Evolutionary conservation across 345 rosid species (phyloP).

Genomic region (Salix caprea): DNA sequence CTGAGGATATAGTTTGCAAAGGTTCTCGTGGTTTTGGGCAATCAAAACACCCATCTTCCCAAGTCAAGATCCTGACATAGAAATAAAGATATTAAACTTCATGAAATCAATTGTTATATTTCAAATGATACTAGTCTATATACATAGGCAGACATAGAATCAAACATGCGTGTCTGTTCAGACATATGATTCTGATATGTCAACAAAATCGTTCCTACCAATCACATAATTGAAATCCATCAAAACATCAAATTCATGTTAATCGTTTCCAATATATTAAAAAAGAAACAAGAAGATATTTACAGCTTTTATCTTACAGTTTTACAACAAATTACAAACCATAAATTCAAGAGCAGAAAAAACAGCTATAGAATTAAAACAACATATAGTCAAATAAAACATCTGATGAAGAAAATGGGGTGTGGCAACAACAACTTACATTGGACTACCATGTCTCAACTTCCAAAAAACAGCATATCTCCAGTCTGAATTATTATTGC

Average conservation of each 20-base stretch:
- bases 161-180: no score
- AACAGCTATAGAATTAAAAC: neutral
- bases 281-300: no score
- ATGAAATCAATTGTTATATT: neutral
- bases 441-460: conserved; percentile 37
- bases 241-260: neutral
- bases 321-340: no score
- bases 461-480: conserved; percentile 61
- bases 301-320: no score
- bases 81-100: neutral
- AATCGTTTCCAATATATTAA: no score
- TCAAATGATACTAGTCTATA: neutral
- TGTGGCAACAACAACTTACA: conserved; percentile 34
- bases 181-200: neutral
- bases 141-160: neutral
- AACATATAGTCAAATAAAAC: neutral
- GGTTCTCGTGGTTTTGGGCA: conserved; percentile 32
- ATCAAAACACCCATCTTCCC: conserved; percentile 56
- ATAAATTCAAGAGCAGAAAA: neutral
- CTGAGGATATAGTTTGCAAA: conserved; percentile 10
- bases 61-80: conserved; percentile 43
- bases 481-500: conserved; percentile 44
- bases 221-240: neutral
- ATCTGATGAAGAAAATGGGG: neutral
- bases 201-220: neutral